These are phyloP conservation scores for Piper longum DNA, from an alignment of 164 flowering plant genomes.

Conservation along the genomic window DNA sequence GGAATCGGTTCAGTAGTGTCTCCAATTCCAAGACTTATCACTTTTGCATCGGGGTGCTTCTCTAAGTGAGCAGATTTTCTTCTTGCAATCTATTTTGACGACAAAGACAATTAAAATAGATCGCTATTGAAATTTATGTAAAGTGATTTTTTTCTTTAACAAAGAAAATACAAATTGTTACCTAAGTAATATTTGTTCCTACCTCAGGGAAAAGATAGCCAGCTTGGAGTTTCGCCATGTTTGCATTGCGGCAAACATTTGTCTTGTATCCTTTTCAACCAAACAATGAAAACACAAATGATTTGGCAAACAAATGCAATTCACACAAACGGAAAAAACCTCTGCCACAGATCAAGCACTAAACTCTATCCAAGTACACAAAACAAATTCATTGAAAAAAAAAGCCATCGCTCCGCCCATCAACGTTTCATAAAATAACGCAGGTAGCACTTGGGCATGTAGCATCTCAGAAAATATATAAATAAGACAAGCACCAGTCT, in stretches of 20 bases:
- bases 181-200: too few species aligned
- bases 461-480: too few species aligned
- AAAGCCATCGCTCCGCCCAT: too few species aligned
- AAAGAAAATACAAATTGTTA: too few species aligned
- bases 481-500: too few species aligned
- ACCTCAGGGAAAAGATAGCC: constrained; percentile 98
- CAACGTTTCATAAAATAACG: too few species aligned
- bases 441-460: too few species aligned
- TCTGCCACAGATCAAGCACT: too few species aligned
- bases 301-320: not conserved
- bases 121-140: too few species aligned
- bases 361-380: too few species aligned
- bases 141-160: too few species aligned
- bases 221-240: constrained; percentile 84
- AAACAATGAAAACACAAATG: not conserved
- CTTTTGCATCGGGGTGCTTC: constrained; percentile 74
- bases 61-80: constrained; percentile 60
- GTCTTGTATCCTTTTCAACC: constrained; percentile 46
- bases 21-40: constrained; percentile 92
- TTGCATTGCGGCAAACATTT: constrained; percentile 73
- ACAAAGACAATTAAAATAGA: not conserved
- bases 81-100: constrained; percentile 54
- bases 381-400: too few species aligned
- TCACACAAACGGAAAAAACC: not conserved
- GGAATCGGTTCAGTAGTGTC: constrained; percentile 97